These are phyloP conservation scores for Cladosporium velox DNA, from an alignment of 2,329 filamentous ascomycete genomes.

Conservation along the genomic window DNA sequence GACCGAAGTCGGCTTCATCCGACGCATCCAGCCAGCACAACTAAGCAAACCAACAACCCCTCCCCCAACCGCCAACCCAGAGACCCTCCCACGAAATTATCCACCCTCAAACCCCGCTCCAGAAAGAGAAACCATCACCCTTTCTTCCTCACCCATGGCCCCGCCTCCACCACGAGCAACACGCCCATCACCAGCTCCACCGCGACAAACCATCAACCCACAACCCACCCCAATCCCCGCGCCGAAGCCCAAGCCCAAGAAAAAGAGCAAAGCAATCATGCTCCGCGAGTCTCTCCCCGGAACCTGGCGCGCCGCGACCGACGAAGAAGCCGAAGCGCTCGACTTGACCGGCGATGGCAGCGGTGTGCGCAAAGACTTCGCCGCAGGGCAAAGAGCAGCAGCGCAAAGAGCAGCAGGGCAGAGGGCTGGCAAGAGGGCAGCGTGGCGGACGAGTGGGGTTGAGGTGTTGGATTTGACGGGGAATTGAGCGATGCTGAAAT, in stretches of 20 bases:
- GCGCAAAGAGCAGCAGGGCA: background rate
- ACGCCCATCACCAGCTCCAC: background rate
- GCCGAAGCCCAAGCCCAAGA: constrained; percentile 16
- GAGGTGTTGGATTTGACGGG: constrained; percentile 40
- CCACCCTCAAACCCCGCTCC: background rate
- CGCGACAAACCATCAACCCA: background rate
- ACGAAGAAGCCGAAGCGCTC: constrained; percentile 30
- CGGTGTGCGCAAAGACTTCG: constrained; percentile 21
- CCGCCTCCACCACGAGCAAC: background rate
- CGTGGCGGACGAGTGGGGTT: constrained; percentile 38
- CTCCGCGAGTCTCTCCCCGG: constrained; percentile 38
- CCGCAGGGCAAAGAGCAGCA: background rate
- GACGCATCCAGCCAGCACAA: background rate
- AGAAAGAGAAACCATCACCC: background rate
- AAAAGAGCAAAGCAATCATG: constrained; percentile 27
- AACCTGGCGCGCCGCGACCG: constrained; percentile 36
- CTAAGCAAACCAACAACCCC: background rate
- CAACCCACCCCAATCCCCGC: background rate
- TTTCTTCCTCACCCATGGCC: constrained; percentile 2
- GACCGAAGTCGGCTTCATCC: background rate
- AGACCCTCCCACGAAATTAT: background rate
- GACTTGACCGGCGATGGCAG: constrained; percentile 35
- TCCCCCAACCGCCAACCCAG: constrained; percentile 6
- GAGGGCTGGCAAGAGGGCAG: constrained; percentile 23
- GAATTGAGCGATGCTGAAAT: background rate